Conservation (phyloP, 148 eudicot genomes). For the Pouteria glomerata region DNA sequence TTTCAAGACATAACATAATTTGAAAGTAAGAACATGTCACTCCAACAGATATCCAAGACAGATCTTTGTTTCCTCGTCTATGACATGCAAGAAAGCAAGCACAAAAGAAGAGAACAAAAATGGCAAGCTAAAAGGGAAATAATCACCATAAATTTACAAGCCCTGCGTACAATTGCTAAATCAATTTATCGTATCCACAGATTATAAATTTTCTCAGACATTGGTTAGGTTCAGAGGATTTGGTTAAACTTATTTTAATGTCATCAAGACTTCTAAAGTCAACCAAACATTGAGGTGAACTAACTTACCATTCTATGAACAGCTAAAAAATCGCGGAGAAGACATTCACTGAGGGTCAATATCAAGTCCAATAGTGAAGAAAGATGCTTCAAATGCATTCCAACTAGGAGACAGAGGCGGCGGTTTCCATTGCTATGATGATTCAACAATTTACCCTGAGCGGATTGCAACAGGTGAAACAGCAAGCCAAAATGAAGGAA, state of each 20-base stretch:
- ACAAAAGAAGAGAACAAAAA: too few relatives aligned
- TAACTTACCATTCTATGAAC: conserved; percentile 62
- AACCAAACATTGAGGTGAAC: conserved; percentile 1
- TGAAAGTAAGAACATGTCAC: too few relatives aligned
- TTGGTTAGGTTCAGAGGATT: not conserved
- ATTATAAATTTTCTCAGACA: not conserved
- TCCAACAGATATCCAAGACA: too few relatives aligned
- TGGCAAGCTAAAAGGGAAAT: too few relatives aligned
- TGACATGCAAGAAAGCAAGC: too few relatives aligned
- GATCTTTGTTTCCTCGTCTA: too few relatives aligned
- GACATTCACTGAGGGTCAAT: conserved; percentile 49
- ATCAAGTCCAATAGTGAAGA: conserved; percentile 41
- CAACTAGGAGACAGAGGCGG: conserved; percentile 23
- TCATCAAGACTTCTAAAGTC: not conserved
- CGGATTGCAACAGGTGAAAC: conserved; percentile 12
- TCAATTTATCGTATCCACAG: not conserved
- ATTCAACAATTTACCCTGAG: conserved; percentile 56
- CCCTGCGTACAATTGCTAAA: not conserved
- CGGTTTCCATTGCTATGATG: conserved; percentile 13
- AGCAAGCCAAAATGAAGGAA: not conserved
- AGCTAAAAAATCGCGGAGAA: conserved; percentile 66
- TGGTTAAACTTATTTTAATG: not conserved
- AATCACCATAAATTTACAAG: too few relatives aligned
- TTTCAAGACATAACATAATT: too few relatives aligned
- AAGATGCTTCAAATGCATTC: conserved; percentile 38